These are phyloP conservation scores for Lyophyllum semitale DNA, from an alignment of 768 basidiomycete species.

Conservation along the genomic window DNA sequence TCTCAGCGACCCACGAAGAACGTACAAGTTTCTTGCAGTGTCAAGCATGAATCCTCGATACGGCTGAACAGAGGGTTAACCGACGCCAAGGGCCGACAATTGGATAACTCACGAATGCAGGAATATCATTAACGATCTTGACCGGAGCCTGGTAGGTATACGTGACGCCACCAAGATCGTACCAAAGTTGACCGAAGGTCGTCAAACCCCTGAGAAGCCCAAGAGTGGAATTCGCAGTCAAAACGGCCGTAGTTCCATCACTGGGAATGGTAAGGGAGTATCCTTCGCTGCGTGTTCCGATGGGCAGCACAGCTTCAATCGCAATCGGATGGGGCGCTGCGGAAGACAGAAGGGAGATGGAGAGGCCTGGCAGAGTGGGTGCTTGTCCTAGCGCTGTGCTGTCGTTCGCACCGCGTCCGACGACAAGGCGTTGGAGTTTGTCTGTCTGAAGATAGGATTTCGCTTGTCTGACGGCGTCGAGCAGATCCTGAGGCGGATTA, in stretches of 20 bases:
- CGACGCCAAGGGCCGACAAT: not conserved
- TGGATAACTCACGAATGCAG: conserved; percentile 57
- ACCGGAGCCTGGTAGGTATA: conserved; percentile 62
- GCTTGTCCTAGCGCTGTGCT: conserved; percentile 37
- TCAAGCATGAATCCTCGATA: conserved; percentile 83
- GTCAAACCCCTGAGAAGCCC: conserved; percentile 73
- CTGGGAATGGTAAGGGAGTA: conserved; percentile 59
- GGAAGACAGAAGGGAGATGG: conserved; percentile 38
- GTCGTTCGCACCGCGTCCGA: conserved; percentile 59
- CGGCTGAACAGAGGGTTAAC: conserved; percentile 39
- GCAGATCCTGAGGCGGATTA: conserved; percentile 55
- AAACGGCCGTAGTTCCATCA: conserved; percentile 52
- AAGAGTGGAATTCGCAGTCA: conserved; percentile 64
- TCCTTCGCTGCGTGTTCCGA: conserved; percentile 55
- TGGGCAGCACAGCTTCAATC: conserved; percentile 49
- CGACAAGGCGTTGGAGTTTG: conserved; percentile 58
- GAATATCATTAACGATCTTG: conserved; percentile 56
- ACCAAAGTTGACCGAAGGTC: conserved; percentile 78
- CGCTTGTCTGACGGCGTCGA: conserved; percentile 56
- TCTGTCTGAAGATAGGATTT: conserved; percentile 47
- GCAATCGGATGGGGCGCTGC: conserved; percentile 44
- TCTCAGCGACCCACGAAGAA: conserved; percentile 5
- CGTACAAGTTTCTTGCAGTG: conserved; percentile 76
- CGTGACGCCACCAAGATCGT: conserved; percentile 43
- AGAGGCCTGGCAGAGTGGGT: conserved; percentile 41